A percentile compares a stretch with the other conserved stretches of the same genome.
These are phyloP conservation scores for Kockovaella imperatae DNA, from an alignment of 768 basidiomycete genomes.

Conservation along the genomic window DNA sequence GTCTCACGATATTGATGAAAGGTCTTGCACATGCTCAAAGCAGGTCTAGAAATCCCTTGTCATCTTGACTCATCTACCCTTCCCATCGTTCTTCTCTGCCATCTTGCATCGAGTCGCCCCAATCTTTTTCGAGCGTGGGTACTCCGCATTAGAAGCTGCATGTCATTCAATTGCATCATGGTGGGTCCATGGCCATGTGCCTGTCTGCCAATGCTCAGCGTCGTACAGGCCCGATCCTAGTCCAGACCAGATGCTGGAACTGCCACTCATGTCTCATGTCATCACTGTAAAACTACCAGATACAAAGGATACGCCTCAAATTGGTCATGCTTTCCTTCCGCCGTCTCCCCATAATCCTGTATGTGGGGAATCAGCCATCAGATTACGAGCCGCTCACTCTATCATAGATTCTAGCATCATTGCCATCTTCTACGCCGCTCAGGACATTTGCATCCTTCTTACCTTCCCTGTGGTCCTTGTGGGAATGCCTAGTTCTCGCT, in stretches of 20 bases:
- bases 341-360: constrained; percentile 45
- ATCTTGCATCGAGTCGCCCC: constrained; percentile 65
- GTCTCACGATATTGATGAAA: constrained; percentile 9
- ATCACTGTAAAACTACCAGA: constrained; percentile 66
- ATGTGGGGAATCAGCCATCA: no score
- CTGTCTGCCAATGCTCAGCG: background rate
- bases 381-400: no score
- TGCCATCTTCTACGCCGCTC: constrained; percentile 42
- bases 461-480: constrained; percentile 51
- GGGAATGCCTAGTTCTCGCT: constrained; percentile 87
- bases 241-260: constrained; percentile 62
- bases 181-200: constrained; percentile 48
- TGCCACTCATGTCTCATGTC: constrained; percentile 75
- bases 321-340: constrained; percentile 58
- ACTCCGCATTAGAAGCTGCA: constrained; percentile 73
- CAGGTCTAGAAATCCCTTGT: constrained; percentile 64
- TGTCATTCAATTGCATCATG: constrained; percentile 78
- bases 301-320: constrained; percentile 63
- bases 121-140: constrained; percentile 56
- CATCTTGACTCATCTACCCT: constrained; percentile 68
- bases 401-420: constrained; percentile 38
- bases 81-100: constrained; percentile 70
- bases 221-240: constrained; percentile 52
- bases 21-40: background rate
- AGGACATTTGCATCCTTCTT: constrained; percentile 43